phyloP scores from a whole-genome alignment of 2,329 filamentous ascomycete genomes.

The Parafenestella ontariensis region DNA sequence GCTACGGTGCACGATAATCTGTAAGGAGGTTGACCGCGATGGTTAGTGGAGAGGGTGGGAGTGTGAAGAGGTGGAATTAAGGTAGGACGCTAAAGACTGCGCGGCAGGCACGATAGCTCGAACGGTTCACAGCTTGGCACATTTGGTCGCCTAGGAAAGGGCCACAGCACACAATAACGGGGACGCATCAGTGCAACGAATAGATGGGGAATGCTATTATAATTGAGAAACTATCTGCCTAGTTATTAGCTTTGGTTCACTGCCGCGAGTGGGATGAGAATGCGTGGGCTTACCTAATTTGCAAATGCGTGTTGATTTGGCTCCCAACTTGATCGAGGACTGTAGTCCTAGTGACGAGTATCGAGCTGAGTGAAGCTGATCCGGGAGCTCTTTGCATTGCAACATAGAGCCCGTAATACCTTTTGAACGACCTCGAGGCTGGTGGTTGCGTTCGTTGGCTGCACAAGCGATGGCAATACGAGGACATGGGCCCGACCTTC shows the following conservation, averaged over 20 bases:
- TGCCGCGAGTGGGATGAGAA: neutral
- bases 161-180: neutral
- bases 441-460: neutral
- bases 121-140: constrained; percentile 14
- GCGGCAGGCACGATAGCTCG: constrained; percentile 5
- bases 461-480: neutral
- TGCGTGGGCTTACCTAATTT: neutral
- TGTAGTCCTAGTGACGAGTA: neutral
- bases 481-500: neutral
- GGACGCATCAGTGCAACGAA: neutral
- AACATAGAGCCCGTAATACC: no score
- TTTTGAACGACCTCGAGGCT: neutral
- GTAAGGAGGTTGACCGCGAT: neutral
- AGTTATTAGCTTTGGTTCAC: neutral
- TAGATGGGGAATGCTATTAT: neutral
- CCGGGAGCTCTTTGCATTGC: neutral
- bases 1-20: neutral
- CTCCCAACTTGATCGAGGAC: neutral
- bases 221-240: constrained; percentile 4
- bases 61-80: constrained; percentile 21
- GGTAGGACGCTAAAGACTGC: constrained; percentile 20
- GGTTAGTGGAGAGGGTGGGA: constrained; percentile 1
- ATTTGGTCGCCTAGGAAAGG: neutral
- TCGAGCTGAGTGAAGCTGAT: neutral
- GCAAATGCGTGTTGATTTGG: neutral